These are phyloP conservation scores for Diaporthe citri DNA, from an alignment of 2,329 filamentous ascomycete genomes.

Conservation along the genomic window DNA sequence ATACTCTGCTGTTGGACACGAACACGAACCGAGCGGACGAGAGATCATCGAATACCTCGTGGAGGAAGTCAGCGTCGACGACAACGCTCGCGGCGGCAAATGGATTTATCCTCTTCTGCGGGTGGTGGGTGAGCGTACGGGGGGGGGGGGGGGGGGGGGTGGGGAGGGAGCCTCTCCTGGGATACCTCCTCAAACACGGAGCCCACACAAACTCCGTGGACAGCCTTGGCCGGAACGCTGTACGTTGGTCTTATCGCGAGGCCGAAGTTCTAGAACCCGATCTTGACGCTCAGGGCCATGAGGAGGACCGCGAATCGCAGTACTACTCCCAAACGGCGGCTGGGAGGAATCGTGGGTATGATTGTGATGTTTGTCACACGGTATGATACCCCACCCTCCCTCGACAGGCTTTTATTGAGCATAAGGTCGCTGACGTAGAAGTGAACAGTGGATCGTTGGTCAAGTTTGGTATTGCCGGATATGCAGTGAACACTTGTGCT, in stretches of 20 bases:
- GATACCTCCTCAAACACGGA: not conserved
- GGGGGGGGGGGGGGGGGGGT: too few species aligned
- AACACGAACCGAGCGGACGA: fast-evolving
- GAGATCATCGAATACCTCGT: constrained; percentile 6
- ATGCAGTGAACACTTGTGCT: not conserved
- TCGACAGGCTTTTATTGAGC: not conserved
- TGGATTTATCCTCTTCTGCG: not conserved
- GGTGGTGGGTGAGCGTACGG: too few species aligned
- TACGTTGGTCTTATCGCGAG: not conserved
- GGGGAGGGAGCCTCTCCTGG: not conserved
- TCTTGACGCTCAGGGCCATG: too few species aligned
- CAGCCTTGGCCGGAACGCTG: not conserved
- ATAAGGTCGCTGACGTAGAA: not conserved
- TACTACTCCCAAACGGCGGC: too few species aligned
- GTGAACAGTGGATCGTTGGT: not conserved
- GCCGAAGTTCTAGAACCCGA: too few species aligned
- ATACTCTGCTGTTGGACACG: not conserved
- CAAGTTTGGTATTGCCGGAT: not conserved
- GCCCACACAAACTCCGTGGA: not conserved
- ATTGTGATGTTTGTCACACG: not conserved
- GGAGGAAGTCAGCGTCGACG: not conserved
- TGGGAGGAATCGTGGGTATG: too few species aligned
- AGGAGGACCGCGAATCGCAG: too few species aligned
- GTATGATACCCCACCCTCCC: not conserved
- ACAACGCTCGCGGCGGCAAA: not conserved